Evolutionary conservation across 2,329 filamentous ascomycete species (phyloP), one percentile per base, ranked within the genome.

Genomic region (Colletotrichum cuscutae): DNA sequence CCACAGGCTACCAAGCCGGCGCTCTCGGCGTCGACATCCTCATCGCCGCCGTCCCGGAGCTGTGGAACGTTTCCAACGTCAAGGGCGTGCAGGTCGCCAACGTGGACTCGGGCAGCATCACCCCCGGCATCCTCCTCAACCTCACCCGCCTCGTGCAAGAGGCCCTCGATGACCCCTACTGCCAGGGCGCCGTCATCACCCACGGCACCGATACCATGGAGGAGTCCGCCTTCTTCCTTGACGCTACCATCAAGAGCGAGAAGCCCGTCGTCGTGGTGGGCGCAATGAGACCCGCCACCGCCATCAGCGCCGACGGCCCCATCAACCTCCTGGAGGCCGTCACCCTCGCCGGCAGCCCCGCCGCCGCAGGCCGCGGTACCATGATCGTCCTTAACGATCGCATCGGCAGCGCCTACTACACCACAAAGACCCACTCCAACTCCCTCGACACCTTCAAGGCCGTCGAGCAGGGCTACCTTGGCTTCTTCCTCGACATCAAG

Each of bases 201-300:
- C 90, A 92, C 76, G 90, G 91, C 60, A 92, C 91, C 9, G 91
- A 93, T 76, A 91, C 89, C 0, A 83, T 92, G 1, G 90, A 92
- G 76, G 90, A 92, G 79, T 87, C 88, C 0, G 88, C 89, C 9
- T 91, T 92, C 82, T 91, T 91, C 81, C 81, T 92, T 9, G 88
- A 91, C 74, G 80, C 89, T 4, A 90, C 88, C 0, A 78, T 91
- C 42, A 86, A 86, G 75, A 88, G 86, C 56, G 83, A 84, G 35
- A 91, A 92, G 79, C 90, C 90, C 0, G 84, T 92, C 5, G 85
- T 92, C 4, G 77, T 90, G 28, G 90, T 90, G 1, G 90, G 90
- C 5, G 86, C 90, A 22, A 92, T 92, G 90, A 84, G 90, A 11
- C 90, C 90, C 5, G 87, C 89, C 0, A 91, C 90, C 0, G 89